These are phyloP conservation scores for Mycena rosella DNA, from an alignment of 768 basidiomycete species.

Conservation along the genomic window DNA sequence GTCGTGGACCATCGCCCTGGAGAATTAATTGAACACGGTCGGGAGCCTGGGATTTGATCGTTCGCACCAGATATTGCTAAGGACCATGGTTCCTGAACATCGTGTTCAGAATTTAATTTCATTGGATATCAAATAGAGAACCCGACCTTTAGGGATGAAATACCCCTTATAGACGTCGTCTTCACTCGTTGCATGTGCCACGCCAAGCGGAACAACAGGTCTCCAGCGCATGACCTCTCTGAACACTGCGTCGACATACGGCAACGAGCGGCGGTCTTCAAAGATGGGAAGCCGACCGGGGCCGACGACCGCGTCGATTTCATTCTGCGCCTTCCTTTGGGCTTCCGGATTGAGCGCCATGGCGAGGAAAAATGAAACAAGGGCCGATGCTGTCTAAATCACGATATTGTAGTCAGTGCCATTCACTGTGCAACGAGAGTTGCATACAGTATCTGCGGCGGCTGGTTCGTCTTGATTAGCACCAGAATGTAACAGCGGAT, in stretches of 20 bases:
- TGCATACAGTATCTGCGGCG: slow-evolving; percentile 10
- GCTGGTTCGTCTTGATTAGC: background rate
- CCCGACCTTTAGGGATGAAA: slow-evolving; percentile 46
- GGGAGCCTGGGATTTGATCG: background rate
- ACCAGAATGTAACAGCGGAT: too few relatives aligned
- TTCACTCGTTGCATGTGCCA: slow-evolving; percentile 36
- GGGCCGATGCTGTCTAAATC: slow-evolving; percentile 37
- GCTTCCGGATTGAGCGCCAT: slow-evolving; percentile 44
- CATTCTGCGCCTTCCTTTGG: slow-evolving; percentile 42
- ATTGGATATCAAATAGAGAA: slow-evolving; percentile 35
- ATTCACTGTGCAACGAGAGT: too few relatives aligned
- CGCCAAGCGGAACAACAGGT: slow-evolving; percentile 21
- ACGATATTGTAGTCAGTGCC: background rate
- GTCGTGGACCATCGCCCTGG: slow-evolving; percentile 43
- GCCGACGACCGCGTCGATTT: slow-evolving; percentile 47
- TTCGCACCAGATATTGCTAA: slow-evolving; percentile 14
- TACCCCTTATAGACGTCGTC: slow-evolving; percentile 49
- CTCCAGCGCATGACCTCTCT: slow-evolving; percentile 31
- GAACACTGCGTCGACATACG: slow-evolving; percentile 24
- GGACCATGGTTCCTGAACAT: slow-evolving; percentile 3
- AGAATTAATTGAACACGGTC: background rate
- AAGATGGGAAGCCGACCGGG: slow-evolving; percentile 43
- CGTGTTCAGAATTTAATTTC: background rate
- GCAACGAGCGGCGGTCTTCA: slow-evolving; percentile 38
- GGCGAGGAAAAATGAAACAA: slow-evolving; percentile 41